These are phyloP conservation scores for Macrophomina phaseolina DNA, from an alignment of 2,329 filamentous ascomycete species.

Conservation along the genomic window DNA sequence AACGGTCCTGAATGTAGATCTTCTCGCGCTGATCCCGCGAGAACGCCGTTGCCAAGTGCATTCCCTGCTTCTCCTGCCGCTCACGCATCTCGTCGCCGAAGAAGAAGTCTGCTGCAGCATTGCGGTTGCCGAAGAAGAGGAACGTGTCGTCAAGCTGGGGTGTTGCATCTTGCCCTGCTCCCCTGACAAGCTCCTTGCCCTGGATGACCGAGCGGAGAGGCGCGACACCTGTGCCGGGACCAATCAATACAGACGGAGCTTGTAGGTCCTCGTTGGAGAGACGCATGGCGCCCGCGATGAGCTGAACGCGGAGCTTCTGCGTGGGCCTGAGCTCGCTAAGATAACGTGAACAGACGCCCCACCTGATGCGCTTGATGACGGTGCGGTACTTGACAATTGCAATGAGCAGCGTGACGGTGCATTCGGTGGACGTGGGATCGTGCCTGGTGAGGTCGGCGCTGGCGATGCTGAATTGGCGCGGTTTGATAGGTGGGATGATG, in stretches of 20 bases:
- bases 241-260: slow-evolving; percentile 75
- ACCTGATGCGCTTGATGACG: slow-evolving; percentile 79
- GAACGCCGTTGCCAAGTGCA: slow-evolving; percentile 69
- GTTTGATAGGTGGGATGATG: slow-evolving; percentile 81
- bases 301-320: slow-evolving; percentile 60
- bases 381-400: slow-evolving; percentile 93
- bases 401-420: slow-evolving; percentile 73
- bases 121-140: slow-evolving; percentile 87
- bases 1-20: slow-evolving; percentile 70
- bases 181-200: slow-evolving; percentile 59
- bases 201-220: slow-evolving; percentile 83
- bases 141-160: slow-evolving; percentile 45
- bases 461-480: slow-evolving; percentile 91
- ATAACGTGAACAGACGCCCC: slow-evolving; percentile 91
- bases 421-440: slow-evolving; percentile 34
- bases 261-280: slow-evolving; percentile 48
- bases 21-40: slow-evolving; percentile 68
- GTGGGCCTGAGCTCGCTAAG: slow-evolving; percentile 67
- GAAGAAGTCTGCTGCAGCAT: slow-evolving; percentile 75
- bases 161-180: slow-evolving; percentile 30
- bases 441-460: slow-evolving; percentile 49
- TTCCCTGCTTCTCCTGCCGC: slow-evolving; percentile 43
- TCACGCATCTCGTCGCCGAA: slow-evolving; percentile 69
- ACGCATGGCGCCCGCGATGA: slow-evolving; percentile 28
- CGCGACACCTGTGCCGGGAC: slow-evolving; percentile 85